These are phyloP conservation scores for Plasmodium gallinaceum DNA, from an alignment of 169 alveolate genomes.

Conservation along the genomic window DNA sequence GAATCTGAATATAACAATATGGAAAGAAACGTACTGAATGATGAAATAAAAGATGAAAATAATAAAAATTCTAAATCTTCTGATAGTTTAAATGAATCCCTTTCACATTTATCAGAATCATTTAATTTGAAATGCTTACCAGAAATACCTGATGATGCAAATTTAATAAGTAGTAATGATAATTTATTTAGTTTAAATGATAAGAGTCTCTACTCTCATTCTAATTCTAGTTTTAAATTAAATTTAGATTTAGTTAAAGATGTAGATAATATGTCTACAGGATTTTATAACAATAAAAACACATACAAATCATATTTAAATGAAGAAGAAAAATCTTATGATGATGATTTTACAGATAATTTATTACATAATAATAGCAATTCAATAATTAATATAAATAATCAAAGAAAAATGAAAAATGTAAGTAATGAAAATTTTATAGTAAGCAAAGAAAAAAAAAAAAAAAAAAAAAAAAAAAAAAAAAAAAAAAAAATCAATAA, in stretches of 20 bases:
- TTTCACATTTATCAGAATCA: slow-evolving; percentile 18
- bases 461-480: slow-evolving; percentile 11
- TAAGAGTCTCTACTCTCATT: neutral
- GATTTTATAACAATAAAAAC: neutral
- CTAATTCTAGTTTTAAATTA: neutral
- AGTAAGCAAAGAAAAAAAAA: neutral
- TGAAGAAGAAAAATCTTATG: neutral
- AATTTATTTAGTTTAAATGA: neutral
- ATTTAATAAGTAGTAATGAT: slow-evolving; percentile 22
- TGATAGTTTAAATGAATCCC: neutral
- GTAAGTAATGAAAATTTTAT: neutral
- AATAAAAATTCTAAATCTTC: neutral
- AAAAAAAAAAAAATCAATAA: neutral
- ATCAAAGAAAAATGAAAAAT: no score
- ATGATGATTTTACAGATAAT: neutral
- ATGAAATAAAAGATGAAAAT: neutral
- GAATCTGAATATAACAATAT: no score
- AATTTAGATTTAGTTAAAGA: neutral
- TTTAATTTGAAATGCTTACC: slow-evolving; percentile 25
- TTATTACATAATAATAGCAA: neutral
- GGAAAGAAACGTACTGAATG: no score
- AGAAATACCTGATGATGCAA: slow-evolving; percentile 12
- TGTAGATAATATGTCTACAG: neutral
- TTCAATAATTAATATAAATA: neutral
- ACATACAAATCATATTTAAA: neutral